Percentiles rank a stretch among this genome's conserved stretches.
Evolutionary conservation across 108 stramenopile species (phyloP).

Genomic region (Pseudonitzschia delicatissima): DNA sequence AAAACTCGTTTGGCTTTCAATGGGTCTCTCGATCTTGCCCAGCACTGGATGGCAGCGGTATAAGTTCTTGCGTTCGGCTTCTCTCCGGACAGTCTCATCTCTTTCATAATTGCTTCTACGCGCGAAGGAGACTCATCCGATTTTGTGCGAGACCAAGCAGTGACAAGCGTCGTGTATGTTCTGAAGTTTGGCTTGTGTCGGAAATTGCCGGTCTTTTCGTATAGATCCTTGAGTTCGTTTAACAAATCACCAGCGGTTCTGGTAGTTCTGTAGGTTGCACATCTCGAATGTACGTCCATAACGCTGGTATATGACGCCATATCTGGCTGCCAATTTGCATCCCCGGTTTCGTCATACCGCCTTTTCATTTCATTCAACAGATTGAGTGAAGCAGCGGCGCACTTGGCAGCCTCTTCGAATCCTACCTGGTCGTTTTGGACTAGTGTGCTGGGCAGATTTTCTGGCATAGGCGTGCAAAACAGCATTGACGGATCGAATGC

Average conservation of each 20-base stretch:
- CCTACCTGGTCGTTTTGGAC: conserved; percentile 26
- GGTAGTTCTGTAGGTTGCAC: conserved; percentile 32
- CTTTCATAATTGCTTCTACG: conserved; percentile 34
- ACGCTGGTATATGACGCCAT: conserved; percentile 49
- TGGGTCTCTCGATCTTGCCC: conserved; percentile 23
- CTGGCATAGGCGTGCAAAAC: conserved; percentile 30
- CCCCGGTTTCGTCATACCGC: conserved; percentile 21
- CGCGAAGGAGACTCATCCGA: conserved; percentile 21
- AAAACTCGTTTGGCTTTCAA: conserved; percentile 36
- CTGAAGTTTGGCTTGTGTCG: conserved; percentile 34
- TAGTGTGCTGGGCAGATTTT: conserved; percentile 2
- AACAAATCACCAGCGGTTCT: conserved; percentile 39
- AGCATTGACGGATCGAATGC: conserved; percentile 30
- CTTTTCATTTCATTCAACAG: conserved; percentile 16
- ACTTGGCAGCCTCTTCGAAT: conserved; percentile 35
- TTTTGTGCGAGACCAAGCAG: conserved; percentile 37
- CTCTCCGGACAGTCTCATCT: conserved; percentile 30
- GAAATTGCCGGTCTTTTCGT: conserved; percentile 22
- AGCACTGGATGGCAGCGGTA: conserved; percentile 48
- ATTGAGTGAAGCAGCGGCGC: conserved; percentile 41
- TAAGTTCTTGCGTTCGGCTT: conserved; percentile 49
- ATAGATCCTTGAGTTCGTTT: conserved; percentile 36
- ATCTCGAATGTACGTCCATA: conserved; percentile 51
- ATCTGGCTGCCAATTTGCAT: conserved; percentile 44
- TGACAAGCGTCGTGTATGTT: conserved; percentile 38